Percentiles rank a stretch among this genome's conserved stretches.
phyloP scores from a whole-genome alignment of 148 eudicot species.

The Salicornia ramosissima region DNA sequence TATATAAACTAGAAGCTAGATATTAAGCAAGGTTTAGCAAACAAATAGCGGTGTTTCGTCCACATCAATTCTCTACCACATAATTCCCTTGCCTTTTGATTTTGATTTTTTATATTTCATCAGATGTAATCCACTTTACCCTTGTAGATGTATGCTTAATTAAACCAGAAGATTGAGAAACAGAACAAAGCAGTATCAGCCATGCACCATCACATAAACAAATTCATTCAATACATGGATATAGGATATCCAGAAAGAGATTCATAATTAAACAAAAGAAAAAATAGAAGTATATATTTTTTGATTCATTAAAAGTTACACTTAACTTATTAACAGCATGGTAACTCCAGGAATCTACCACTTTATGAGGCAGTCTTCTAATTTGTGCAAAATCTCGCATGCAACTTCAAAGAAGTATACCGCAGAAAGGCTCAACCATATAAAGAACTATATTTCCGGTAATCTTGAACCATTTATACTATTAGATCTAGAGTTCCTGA shows the following conservation, averaged over 20 bases:
- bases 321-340: neutral
- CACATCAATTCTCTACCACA: neutral
- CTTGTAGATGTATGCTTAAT: neutral
- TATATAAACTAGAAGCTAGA: neutral
- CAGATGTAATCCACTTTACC: neutral
- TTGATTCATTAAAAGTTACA: too few species aligned
- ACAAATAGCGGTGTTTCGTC: neutral
- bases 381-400: too few species aligned
- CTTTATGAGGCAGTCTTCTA: neutral
- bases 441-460: neutral
- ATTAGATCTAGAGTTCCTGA: neutral
- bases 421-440: neutral
- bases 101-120: neutral
- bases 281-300: neutral
- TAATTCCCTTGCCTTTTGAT: neutral
- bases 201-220: neutral
- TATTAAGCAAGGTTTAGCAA: neutral
- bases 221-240: neutral
- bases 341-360: neutral
- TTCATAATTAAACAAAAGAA: neutral
- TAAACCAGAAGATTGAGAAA: neutral
- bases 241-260: neutral
- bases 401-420: neutral
- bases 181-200: neutral
- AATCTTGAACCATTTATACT: neutral